These are phyloP conservation scores for Phylloporus rhodoxanthus DNA, from an alignment of 768 basidiomycete genomes.

Conservation along the genomic window DNA sequence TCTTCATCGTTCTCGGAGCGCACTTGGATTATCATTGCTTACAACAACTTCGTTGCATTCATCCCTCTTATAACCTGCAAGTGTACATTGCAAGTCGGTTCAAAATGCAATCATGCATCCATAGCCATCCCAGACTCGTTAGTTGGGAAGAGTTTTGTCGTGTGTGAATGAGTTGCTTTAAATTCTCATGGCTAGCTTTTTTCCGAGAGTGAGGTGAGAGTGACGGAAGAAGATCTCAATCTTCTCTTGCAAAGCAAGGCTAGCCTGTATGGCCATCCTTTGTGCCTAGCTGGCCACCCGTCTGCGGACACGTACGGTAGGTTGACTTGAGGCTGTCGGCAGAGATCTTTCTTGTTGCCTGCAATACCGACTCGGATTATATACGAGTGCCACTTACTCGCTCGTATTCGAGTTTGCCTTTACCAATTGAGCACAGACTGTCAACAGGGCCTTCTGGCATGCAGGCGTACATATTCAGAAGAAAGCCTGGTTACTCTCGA, in stretches of 20 bases:
- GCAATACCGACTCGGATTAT: neutral
- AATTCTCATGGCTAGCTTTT: too few species aligned
- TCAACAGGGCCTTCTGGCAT: slow-evolving; percentile 69
- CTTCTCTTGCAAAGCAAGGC: too few species aligned
- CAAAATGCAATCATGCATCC: neutral
- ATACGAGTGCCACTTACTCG: neutral
- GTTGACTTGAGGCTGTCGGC: slow-evolving; percentile 89
- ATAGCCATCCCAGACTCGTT: neutral
- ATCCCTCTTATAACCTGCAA: slow-evolving; percentile 4
- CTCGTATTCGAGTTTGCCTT: slow-evolving; percentile 98
- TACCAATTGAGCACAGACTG: slow-evolving; percentile 89
- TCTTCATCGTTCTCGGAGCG: slow-evolving; percentile 17
- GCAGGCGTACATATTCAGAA: slow-evolving; percentile 94
- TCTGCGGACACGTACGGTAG: too few species aligned
- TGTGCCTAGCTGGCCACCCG: too few species aligned
- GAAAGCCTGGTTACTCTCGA: too few species aligned
- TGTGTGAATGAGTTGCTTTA: too few species aligned
- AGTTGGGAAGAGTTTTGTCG: too few species aligned
- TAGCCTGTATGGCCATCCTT: too few species aligned
- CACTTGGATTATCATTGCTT: slow-evolving; percentile 18
- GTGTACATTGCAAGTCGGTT: slow-evolving; percentile 14
- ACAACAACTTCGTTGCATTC: slow-evolving; percentile 20
- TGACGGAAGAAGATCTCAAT: too few species aligned
- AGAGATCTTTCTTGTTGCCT: slow-evolving; percentile 98
- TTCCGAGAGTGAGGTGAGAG: too few species aligned